phyloP scores from a whole-genome alignment of 2,329 filamentous ascomycete species.

The Aspergillus ibericus region DNA sequence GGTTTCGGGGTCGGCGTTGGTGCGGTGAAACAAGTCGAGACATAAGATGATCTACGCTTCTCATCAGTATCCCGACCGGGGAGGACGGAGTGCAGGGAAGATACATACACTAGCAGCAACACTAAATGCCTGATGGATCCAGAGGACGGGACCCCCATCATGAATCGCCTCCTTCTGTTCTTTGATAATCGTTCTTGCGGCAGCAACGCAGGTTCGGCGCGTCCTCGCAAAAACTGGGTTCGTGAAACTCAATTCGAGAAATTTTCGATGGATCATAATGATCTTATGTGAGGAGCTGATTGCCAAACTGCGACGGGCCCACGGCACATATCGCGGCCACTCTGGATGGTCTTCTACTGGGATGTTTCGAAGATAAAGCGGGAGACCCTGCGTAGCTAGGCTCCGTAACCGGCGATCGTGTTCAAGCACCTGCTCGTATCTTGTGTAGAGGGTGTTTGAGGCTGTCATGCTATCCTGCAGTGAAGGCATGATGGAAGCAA shows the following conservation, averaged over 20 bases:
- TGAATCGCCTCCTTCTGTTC: constrained; percentile 36
- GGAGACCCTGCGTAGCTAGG: constrained; percentile 34
- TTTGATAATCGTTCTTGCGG: constrained; percentile 44
- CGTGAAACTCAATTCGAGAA: constrained; percentile 44
- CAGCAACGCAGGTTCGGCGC: constrained; percentile 43
- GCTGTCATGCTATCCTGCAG: constrained; percentile 41
- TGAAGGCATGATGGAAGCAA: constrained; percentile 39
- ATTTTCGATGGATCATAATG: constrained; percentile 49
- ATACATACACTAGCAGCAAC: constrained; percentile 36
- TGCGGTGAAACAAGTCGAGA: constrained; percentile 40
- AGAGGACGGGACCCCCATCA: constrained; percentile 43
- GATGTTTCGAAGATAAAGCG: constrained; percentile 35
- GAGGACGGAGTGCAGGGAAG: neutral
- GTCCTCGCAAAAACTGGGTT: constrained; percentile 45
- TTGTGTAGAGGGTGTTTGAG: constrained; percentile 38
- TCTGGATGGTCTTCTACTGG: constrained; percentile 28
- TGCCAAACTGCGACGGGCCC: constrained; percentile 41
- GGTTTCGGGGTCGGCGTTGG: constrained; percentile 17
- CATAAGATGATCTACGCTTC: constrained; percentile 35
- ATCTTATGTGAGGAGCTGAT: constrained; percentile 46
- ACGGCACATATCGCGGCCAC: constrained; percentile 44
- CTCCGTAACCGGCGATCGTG: constrained; percentile 42
- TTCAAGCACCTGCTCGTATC: constrained; percentile 43
- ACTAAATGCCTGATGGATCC: constrained; percentile 47
- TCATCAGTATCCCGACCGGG: neutral